These are phyloP conservation scores for Grigorovia humatica DNA, from an alignment of 805 yeast species.

Conservation along the genomic window DNA sequence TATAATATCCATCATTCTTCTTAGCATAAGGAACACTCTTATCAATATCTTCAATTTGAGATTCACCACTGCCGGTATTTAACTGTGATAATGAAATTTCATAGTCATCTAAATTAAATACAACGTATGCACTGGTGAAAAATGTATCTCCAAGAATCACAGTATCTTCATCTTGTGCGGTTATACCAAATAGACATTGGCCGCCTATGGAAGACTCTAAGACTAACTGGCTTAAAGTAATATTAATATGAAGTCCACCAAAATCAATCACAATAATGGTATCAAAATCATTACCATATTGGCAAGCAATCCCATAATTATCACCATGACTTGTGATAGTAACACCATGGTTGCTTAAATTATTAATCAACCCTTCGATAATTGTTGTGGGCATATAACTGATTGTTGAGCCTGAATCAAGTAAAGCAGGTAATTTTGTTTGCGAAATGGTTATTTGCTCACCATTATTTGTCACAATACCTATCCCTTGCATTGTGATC, in stretches of 20 bases:
- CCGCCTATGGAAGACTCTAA: conserved; percentile 14
- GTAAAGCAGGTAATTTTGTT: conserved; percentile 29
- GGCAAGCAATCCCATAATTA: conserved; percentile 40
- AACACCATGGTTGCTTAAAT: conserved; percentile 16
- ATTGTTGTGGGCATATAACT: conserved; percentile 37
- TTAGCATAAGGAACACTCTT: conserved; percentile 38
- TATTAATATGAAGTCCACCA: conserved; percentile 46
- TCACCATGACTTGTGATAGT: conserved; percentile 39
- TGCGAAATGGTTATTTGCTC: conserved; percentile 16
- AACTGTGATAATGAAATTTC: conserved; percentile 50
- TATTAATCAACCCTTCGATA: conserved; percentile 22
- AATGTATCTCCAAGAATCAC: conserved; percentile 48
- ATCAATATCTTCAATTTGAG: conserved; percentile 17
- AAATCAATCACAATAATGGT: conserved; percentile 39
- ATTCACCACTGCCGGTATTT: conserved; percentile 11
- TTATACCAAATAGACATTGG: conserved; percentile 38
- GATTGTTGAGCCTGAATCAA: conserved; percentile 49
- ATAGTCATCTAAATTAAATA: conserved; percentile 49
- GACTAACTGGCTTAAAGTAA: conserved; percentile 34
- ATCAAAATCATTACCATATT: conserved; percentile 22
- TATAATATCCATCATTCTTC: conserved; percentile 37
- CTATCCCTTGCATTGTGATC: conserved; percentile 26
- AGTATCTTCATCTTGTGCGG: conserved; percentile 14
- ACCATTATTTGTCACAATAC: conserved; percentile 16
- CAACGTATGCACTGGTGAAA: conserved; percentile 50